phyloP scores from a whole-genome alignment of 345 rosid species.

The Garcia nutans region DNA sequence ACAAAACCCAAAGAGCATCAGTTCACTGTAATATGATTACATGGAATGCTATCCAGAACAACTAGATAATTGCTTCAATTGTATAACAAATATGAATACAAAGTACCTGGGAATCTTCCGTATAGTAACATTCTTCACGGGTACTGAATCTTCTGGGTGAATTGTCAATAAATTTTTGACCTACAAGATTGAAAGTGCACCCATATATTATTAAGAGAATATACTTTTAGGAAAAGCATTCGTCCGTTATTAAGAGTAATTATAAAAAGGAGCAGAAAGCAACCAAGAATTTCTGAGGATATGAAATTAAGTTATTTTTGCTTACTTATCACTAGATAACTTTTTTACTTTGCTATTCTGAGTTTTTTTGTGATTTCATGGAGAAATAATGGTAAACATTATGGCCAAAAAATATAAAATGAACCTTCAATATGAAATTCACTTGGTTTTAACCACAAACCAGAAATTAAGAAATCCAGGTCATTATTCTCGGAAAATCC shows the following conservation, averaged over 20 bases:
- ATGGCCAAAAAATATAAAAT: too few species aligned
- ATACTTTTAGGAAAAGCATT: too few species aligned
- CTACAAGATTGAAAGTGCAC: slow-evolving; percentile 30
- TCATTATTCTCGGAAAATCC: too few species aligned
- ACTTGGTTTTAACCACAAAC: too few species aligned
- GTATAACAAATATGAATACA: background rate
- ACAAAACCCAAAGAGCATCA: slow-evolving; percentile 13
- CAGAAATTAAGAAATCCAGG: too few species aligned
- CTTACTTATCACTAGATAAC: background rate
- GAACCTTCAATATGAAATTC: too few species aligned
- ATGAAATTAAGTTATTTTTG: background rate
- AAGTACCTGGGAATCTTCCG: slow-evolving; percentile 85
- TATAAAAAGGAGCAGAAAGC: background rate
- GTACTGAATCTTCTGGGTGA: slow-evolving; percentile 76
- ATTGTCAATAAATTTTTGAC: slow-evolving; percentile 80
- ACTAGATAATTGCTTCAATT: background rate
- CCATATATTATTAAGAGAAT: background rate
- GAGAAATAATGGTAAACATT: too few species aligned
- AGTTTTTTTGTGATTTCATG: too few species aligned
- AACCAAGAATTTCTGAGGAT: background rate
- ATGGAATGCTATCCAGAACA: slow-evolving; percentile 5
- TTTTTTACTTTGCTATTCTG: background rate
- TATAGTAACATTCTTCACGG: slow-evolving; percentile 81
- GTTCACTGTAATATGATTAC: background rate
- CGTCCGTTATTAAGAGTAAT: too few species aligned